Base-by-base conservation (phyloP, 176 grass and related monocot species). In the Aegilops tauschii region DNA sequence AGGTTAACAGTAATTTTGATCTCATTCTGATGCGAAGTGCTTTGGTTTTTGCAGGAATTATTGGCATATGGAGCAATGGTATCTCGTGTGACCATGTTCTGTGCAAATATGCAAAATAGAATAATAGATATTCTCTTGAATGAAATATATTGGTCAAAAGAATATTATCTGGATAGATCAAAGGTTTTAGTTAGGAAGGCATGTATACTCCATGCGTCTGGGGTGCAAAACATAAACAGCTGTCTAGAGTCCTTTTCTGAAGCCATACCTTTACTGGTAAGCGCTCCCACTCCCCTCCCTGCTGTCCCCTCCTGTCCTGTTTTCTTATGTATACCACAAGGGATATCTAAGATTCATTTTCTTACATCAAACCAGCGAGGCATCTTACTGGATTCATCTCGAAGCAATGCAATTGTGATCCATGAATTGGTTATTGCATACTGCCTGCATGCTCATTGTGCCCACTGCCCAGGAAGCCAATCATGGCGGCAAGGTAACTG, bases 221-320 rank as follows among this genome's bases (percentile, higher is more conserved):
- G 95, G 85, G 31, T 86, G 66, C 72, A 88, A 61, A 80, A 78
- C 45, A 85, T 95, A 81, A 82, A 16, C 65, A 66, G 25, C 32
- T 95, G 87, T 89, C 83, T 95, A 45, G 77, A 91, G 29, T 92
- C 72, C 70, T 90, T 95, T 39, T 88, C 80, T 88, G 95, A 95
- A 71, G 95, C 95, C 17, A 93, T 95, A 88, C 92, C 82, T 77
- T 87, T 98, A 85, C 86, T 98, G 77, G 95, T 98, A 77, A 92
- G 95, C 40, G 11, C 17, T 11, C 65, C 49, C 45, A 49, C 64
- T 66, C 28, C 65, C 65, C 13, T 31, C 65, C 29, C 12, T 32
- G 65, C 0, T 14, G 28, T 18, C 14, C 30, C 30, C 30, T 68
- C 30, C 12, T 65, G 63, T 65, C 28, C 5, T 65, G 63, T 31